Percentiles rank a stretch among this genome's conserved stretches.
Evolutionary conservation across 305 asterid genomes (phyloP).

Genomic region (Fraxinus velutina): DNA sequence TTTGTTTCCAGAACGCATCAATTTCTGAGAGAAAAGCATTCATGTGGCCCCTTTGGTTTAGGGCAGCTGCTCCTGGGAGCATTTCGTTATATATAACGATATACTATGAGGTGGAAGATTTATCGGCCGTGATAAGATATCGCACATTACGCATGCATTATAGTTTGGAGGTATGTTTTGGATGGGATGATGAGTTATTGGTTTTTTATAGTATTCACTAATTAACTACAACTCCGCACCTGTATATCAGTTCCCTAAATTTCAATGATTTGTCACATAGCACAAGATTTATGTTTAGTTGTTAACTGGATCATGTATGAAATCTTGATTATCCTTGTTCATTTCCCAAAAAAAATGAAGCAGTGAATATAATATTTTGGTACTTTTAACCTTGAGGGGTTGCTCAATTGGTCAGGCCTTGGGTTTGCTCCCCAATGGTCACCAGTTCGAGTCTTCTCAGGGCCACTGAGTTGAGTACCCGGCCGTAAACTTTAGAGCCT

Average conservation of each 20-base stretch:
- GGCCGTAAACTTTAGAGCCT: too few species aligned
- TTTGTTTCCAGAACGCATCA: constrained; percentile 48
- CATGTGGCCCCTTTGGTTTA: constrained; percentile 90
- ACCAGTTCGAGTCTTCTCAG: too few species aligned
- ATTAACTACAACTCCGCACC: constrained; percentile 12
- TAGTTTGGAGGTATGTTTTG: constrained; percentile 62
- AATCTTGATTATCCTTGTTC: not conserved
- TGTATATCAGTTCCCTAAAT: constrained; percentile 6
- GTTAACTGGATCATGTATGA: constrained; percentile 13
- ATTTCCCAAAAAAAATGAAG: not conserved
- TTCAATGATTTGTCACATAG: constrained; percentile 4
- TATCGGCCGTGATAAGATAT: constrained; percentile 56
- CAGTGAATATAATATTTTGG: not conserved
- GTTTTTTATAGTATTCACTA: constrained; percentile 12
- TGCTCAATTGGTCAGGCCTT: too few species aligned
- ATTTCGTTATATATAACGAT: constrained; percentile 57
- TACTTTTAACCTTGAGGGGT: not conserved
- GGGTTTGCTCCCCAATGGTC: too few species aligned
- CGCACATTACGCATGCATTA: constrained; percentile 85
- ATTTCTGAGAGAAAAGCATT: constrained; percentile 55
- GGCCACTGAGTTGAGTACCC: too few species aligned
- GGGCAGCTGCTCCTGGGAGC: constrained; percentile 92
- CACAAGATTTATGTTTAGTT: not conserved
- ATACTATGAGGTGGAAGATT: constrained; percentile 81
- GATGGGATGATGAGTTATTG: constrained; percentile 19